Evolutionary conservation across 1,284 basidiomycete species (phyloP).

Genomic region (Marasmius tenuissimus): DNA sequence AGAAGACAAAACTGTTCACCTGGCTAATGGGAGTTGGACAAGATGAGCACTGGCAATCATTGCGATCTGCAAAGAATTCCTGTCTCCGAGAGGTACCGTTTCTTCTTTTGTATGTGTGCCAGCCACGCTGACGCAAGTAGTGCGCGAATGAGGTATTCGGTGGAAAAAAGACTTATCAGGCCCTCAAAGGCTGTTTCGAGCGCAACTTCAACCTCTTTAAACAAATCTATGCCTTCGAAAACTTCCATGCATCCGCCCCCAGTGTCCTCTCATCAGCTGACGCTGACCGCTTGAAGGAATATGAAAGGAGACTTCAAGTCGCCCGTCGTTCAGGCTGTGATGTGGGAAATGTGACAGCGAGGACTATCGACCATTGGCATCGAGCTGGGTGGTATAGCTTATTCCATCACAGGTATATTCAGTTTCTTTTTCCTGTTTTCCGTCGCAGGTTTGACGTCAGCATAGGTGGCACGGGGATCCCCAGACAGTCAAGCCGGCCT

Average conservation of each 20-base stretch:
- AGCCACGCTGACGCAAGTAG: constrained; percentile 31
- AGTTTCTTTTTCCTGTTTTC: constrained; percentile 4
- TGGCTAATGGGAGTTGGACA: constrained; percentile 71
- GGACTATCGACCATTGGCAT: constrained; percentile 76
- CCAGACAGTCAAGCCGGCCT: constrained; percentile 46
- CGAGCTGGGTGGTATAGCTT: constrained; percentile 69
- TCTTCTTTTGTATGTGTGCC: neutral
- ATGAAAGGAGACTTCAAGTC: constrained; percentile 60
- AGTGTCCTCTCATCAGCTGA: constrained; percentile 42
- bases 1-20: constrained; percentile 68
- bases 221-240: constrained; percentile 71
- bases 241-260: constrained; percentile 42
- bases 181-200: constrained; percentile 77
- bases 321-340: constrained; percentile 64
- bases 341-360: constrained; percentile 66
- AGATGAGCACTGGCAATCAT: constrained; percentile 72
- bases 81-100: constrained; percentile 67
- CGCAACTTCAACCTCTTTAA: constrained; percentile 79
- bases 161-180: constrained; percentile 75
- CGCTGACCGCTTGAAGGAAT: constrained; percentile 61
- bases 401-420: constrained; percentile 57
- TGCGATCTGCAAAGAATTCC: constrained; percentile 74
- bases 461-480: constrained; percentile 64
- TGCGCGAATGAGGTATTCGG: constrained; percentile 68
- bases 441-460: constrained; percentile 8